Evolutionary conservation across 1,139 yeast genomes (phyloP), one percentile per base, ranked within the genome.

Genomic region (Sugiyamaella grinbergsii): DNA sequence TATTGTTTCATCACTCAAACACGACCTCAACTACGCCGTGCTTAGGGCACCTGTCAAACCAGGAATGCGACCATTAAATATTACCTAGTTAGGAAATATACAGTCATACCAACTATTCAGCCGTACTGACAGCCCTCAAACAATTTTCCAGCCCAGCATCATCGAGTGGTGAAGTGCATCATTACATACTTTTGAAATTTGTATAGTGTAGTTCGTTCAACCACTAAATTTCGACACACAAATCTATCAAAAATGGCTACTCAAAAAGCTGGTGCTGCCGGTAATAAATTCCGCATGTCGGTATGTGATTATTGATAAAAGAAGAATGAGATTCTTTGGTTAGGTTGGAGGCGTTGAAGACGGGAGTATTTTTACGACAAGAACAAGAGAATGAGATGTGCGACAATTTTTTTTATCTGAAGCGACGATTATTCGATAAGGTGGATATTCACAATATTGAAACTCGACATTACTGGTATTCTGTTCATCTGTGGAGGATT

Each of bases 231-330:
- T 36, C 47, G 47, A 42, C 47, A 42, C 33, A 43, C 34, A 43
- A 28, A 45, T 32, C 23, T 34, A 41, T 33, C 54, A 55, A 58
- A 56, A 55, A 61, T 60, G 64, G 55, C 63, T 47, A 42, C 57
- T 38, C 59, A 55, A 46, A 58, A 57, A 55, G 60, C 68, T 61
- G 95, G 95, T 83, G 94, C 96, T 82, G 89, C 96, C 80, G 98
- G 98, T 83, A 93, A 91, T 86, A 93, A 93, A 83, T 93, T 86
- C 88, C 90, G 96, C 83, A 88, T 91, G 91, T 89, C 97, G 78
- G 95, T 87, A 86, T 78, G 95, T 85, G 18, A 32, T 44, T 18
- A 24, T 20, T 43, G 34, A 34, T 19, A 34, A 6, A 26, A 65
- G 42, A 23, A 8, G 34, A 22, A 18, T 16, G 26, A 28, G 34